phyloP scores from a whole-genome alignment of 1,284 basidiomycete genomes.

The Macrocystidia cucumis region DNA sequence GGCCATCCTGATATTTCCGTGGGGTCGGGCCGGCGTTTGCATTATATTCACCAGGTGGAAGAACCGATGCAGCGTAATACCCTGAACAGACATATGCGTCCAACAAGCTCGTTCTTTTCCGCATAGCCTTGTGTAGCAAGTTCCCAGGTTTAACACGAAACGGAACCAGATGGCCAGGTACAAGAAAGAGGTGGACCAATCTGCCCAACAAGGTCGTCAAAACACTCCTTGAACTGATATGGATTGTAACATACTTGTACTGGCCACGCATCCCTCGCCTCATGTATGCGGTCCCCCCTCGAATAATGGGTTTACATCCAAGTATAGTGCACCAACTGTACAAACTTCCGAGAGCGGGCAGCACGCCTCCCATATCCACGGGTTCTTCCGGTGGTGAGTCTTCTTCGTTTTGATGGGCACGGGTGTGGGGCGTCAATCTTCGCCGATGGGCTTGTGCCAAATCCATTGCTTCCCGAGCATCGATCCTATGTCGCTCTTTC shows the following conservation, averaged over 20 bases:
- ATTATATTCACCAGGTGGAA: conserved; percentile 53
- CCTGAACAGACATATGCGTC: conserved; percentile 78
- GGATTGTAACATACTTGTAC: conserved; percentile 47
- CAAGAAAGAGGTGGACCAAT: conserved; percentile 60
- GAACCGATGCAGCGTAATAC: conserved; percentile 60
- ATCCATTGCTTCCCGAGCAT: conserved; percentile 76
- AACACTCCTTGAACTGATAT: conserved; percentile 3
- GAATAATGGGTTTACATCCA: conserved; percentile 65
- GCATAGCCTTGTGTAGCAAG: conserved; percentile 39
- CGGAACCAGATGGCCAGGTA: conserved; percentile 55
- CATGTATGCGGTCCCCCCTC: conserved; percentile 64
- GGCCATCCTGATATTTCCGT: conserved; percentile 71
- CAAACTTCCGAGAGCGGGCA: conserved; percentile 51
- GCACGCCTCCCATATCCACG: conserved; percentile 38
- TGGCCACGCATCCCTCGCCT: conserved; percentile 59
- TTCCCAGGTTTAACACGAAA: conserved; percentile 50
- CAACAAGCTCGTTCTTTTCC: conserved; percentile 49
- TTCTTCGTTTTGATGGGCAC: conserved; percentile 30
- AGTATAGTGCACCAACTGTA: conserved; percentile 81
- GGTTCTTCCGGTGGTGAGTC: conserved; percentile 40
- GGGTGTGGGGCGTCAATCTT: conserved; percentile 48
- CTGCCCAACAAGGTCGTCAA: conserved; percentile 24
- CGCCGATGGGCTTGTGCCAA: conserved; percentile 49
- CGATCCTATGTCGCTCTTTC: conserved; percentile 61
- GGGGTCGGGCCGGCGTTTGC: conserved; percentile 43